phyloP scores from a whole-genome alignment of 208 protist genomes.

The Angomonas deanei region DNA sequence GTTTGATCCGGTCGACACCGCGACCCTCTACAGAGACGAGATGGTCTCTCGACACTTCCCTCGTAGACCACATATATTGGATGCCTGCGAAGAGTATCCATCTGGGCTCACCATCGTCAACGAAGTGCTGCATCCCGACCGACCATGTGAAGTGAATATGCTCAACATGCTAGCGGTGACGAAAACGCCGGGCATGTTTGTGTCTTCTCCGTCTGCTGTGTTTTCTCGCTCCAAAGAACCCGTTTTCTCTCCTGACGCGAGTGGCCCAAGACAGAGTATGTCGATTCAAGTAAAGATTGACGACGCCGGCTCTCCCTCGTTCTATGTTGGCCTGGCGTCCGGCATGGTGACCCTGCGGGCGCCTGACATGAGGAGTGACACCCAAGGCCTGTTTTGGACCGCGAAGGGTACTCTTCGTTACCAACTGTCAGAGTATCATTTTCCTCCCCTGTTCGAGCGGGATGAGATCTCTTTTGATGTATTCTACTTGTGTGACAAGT shows the following conservation, averaged over 20 bases:
- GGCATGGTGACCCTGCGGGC: slow-evolving; percentile 1
- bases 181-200: too few species aligned
- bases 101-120: too few species aligned
- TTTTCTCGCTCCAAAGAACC: slow-evolving; percentile 14
- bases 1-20: slow-evolving; percentile 28
- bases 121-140: not conserved
- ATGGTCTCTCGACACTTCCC: not conserved
- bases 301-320: slow-evolving; percentile 12
- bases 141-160: not conserved
- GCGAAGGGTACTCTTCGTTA: slow-evolving; percentile 26
- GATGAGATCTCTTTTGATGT: slow-evolving; percentile 40
- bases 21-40: not conserved
- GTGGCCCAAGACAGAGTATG: not conserved
- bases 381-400: slow-evolving; percentile 28
- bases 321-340: slow-evolving; percentile 32
- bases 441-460: slow-evolving; percentile 32
- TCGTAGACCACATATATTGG: too few species aligned
- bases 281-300: slow-evolving; percentile 17
- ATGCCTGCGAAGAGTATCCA: too few species aligned
- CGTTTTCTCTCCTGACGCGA: slow-evolving; percentile 8
- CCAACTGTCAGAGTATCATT: slow-evolving; percentile 14
- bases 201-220: not conserved
- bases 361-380: slow-evolving; percentile 13
- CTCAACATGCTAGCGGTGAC: not conserved
- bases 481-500: slow-evolving; percentile 28